Conservation (phyloP, 768 basidiomycete species). For the Lanmaoa pseudosensibilis region DNA sequence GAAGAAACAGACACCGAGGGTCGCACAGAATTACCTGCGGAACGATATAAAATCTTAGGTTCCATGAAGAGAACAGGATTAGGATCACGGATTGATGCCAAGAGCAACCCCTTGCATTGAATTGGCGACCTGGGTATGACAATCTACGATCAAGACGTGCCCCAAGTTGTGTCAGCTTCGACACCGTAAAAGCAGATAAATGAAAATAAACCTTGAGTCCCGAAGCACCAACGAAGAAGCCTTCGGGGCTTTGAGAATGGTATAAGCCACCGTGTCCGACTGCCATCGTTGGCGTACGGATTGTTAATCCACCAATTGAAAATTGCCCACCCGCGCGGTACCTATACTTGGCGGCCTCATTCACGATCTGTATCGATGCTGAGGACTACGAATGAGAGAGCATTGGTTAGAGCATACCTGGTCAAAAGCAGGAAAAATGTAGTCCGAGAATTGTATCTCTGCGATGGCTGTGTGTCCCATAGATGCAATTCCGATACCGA, state of each 20-base stretch:
- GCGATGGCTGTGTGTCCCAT: slow-evolving; percentile 96
- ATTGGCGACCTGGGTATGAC: slow-evolving; percentile 94
- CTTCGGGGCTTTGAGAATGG: slow-evolving; percentile 94
- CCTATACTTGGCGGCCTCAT: slow-evolving; percentile 91
- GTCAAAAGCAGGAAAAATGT: slow-evolving; percentile 94
- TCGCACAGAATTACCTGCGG: slow-evolving; percentile 53
- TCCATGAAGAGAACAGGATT: slow-evolving; percentile 97
- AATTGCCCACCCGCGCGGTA: slow-evolving; percentile 86
- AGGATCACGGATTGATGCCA: slow-evolving; percentile 86
- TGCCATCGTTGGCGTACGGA: slow-evolving; percentile 86
- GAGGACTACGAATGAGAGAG: background rate
- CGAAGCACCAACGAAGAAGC: slow-evolving; percentile 88
- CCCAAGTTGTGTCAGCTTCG: background rate
- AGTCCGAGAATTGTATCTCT: slow-evolving; percentile 89
- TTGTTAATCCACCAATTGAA: slow-evolving; percentile 79
- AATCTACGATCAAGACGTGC: slow-evolving; percentile 36
- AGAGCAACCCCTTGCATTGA: slow-evolving; percentile 91
- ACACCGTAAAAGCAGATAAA: background rate
- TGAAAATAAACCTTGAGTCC: slow-evolving; percentile 69
- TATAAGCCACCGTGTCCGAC: slow-evolving; percentile 93
- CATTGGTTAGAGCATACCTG: slow-evolving; percentile 51
- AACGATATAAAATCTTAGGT: slow-evolving; percentile 90
- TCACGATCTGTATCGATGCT: slow-evolving; percentile 64
- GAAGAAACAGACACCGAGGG: background rate
- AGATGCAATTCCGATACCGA: slow-evolving; percentile 86